A percentile compares a stretch with the other conserved stretches of the same genome.
Conservation (phyloP, 208 protist species). For the Blastocrithidia nonstop region DNA sequence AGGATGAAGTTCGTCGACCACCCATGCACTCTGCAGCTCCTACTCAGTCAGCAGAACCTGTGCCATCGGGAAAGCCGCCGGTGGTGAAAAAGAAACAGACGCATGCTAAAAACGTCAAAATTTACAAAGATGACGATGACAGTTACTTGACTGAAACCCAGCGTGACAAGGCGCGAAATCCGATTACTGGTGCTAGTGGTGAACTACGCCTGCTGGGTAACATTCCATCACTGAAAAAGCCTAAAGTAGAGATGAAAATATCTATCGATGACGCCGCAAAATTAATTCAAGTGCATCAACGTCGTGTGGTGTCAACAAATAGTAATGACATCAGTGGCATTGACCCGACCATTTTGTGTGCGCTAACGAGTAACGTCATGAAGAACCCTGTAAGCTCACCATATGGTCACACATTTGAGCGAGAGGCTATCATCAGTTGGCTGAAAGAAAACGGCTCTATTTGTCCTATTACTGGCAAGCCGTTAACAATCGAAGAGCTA, state of each 20-base stretch:
- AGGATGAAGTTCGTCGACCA: too few species aligned
- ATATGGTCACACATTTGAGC: conserved; percentile 81
- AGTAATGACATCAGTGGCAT: conserved; percentile 26
- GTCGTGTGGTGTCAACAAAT: neutral
- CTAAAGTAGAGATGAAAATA: conserved; percentile 38
- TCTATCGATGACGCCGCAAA: conserved; percentile 53
- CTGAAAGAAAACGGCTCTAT: conserved; percentile 76
- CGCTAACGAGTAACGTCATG: conserved; percentile 78
- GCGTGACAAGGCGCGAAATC: too few species aligned
- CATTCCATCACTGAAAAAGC: conserved; percentile 36
- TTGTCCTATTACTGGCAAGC: conserved; percentile 82
- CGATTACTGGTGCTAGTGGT: conserved; percentile 5
- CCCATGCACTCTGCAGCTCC: too few species aligned
- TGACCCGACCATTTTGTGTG: conserved; percentile 54
- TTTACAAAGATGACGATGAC: too few species aligned
- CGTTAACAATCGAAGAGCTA: conserved; percentile 40
- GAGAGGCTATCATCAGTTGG: conserved; percentile 72
- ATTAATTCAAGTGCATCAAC: conserved; percentile 19
- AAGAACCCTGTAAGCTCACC: conserved; percentile 84
- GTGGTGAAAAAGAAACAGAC: too few species aligned
- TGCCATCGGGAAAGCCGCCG: too few species aligned
- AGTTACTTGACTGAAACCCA: too few species aligned
- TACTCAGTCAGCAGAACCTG: too few species aligned
- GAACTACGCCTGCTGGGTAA: conserved; percentile 30
- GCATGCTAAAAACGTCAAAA: too few species aligned